Evolutionary conservation across 1,284 basidiomycete species (phyloP), one percentile per base, ranked within the genome.

Genomic region (Ustilago lituana): DNA sequence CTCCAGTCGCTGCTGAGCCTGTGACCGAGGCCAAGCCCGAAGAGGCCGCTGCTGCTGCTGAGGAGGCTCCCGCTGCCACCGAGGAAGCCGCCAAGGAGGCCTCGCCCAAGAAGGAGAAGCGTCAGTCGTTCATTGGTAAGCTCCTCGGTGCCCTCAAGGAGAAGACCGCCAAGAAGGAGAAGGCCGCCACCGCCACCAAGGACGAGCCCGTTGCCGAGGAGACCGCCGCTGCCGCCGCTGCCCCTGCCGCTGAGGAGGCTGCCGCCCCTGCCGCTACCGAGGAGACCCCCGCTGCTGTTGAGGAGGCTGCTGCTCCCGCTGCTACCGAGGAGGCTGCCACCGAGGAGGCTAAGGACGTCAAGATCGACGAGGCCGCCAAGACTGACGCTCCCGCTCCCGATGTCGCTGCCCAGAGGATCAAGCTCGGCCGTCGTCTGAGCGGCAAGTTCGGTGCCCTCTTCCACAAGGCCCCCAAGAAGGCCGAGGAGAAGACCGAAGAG

Each of bases 81-180:
- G 70, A 61, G 37, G 66, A 65, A 45, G 55, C 56, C n/a, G 51
- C 69, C 46, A 63, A 72, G 55, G 69, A 68, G 52, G 47, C 53
- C 33, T 40, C 69, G 22, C 74, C 73, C 54, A 76, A 76, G 74
- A 76, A 76, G 74, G 74, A 76, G 67, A 76, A 76, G 74, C 74
- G 74, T 29, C 58, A 62, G 60, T 71, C 67, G 35, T 57, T 74
- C 59, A 19, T 76, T 24, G 49, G 47, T 61, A 74, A 75, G 68
- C 27, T 76, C 49, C 43, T 73, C 50, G 73, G 64, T 44, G 47
- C 62, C 45, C 50, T 76, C 59, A 73, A 71, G 68, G 69, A 74
- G 55, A 72, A 72, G 64, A 65, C 69, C 39, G 56, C 60, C 52
- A 72, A 71, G 53, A 65, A 65, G 60, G 64, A 64, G 49, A 68